These are phyloP conservation scores for Trichoderma gracile DNA, from an alignment of 2,329 filamentous ascomycete genomes.

Conservation along the genomic window DNA sequence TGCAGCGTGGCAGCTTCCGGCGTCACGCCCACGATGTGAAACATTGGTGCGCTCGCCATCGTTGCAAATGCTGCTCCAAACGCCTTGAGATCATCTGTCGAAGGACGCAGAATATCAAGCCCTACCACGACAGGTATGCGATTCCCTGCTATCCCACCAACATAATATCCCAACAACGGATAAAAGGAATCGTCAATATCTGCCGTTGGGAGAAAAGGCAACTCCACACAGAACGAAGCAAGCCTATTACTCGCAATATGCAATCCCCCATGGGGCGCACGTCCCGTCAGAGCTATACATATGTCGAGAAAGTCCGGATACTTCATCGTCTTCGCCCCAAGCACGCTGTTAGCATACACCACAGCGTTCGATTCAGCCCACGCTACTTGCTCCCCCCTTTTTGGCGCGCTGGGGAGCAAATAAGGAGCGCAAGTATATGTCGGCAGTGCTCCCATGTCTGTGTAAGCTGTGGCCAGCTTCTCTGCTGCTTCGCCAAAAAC, in stretches of 20 bases:
- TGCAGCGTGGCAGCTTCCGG: slow-evolving; percentile 37
- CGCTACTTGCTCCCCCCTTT: slow-evolving; percentile 42
- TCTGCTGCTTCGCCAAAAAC: slow-evolving; percentile 36
- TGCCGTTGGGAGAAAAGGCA: slow-evolving; percentile 28
- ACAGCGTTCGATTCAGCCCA: slow-evolving; percentile 51
- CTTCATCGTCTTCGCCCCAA: slow-evolving; percentile 47
- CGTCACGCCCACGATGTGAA: slow-evolving; percentile 45
- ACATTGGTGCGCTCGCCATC: slow-evolving; percentile 45
- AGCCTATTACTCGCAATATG: slow-evolving; percentile 46
- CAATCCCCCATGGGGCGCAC: slow-evolving; percentile 51
- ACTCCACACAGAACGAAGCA: slow-evolving; percentile 40
- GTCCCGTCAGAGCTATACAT: slow-evolving; percentile 45
- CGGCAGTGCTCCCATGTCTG: slow-evolving; percentile 43
- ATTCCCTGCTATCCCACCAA: slow-evolving; percentile 36
- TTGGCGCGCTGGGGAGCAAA: slow-evolving; percentile 36
- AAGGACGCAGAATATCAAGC: slow-evolving; percentile 33
- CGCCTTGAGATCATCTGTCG: slow-evolving; percentile 42
- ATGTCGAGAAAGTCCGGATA: slow-evolving; percentile 50
- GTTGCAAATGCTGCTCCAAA: slow-evolving; percentile 50
- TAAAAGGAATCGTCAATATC: slow-evolving; percentile 41
- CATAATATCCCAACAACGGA: slow-evolving; percentile 42
- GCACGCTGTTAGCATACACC: slow-evolving; percentile 48
- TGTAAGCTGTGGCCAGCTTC: slow-evolving; percentile 41
- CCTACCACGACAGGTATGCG: slow-evolving; percentile 42
- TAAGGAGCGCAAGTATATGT: slow-evolving; percentile 50